These are phyloP conservation scores for Helianthus tuberosus DNA, from an alignment of 129 eudicot genomes.

Conservation along the genomic window DNA sequence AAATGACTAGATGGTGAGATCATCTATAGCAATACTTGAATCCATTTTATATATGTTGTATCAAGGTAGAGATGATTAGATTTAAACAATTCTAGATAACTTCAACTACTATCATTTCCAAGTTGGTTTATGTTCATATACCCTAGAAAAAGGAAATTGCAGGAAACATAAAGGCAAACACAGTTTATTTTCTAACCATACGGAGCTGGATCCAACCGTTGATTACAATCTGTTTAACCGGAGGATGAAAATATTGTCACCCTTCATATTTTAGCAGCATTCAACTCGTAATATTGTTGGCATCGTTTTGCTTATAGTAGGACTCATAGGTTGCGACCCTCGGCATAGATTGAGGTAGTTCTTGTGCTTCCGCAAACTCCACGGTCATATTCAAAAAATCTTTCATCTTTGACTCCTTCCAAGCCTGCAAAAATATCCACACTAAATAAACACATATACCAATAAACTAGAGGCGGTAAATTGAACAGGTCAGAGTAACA, in stretches of 20 bases:
- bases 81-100: neutral
- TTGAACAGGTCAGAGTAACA: neutral
- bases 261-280: neutral
- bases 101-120: neutral
- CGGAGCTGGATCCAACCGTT: neutral
- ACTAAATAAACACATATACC: neutral
- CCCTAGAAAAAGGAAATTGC: neutral
- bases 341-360: slow-evolving; percentile 62
- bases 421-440: slow-evolving; percentile 47
- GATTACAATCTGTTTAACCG: neutral
- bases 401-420: slow-evolving; percentile 71
- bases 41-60: too few relatives aligned
- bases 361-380: slow-evolving; percentile 71
- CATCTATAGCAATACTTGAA: too few relatives aligned
- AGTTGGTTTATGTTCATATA: neutral
- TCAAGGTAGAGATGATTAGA: neutral
- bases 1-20: too few relatives aligned
- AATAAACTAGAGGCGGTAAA: neutral
- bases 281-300: slow-evolving; percentile 16
- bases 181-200: slow-evolving; percentile 9
- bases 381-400: slow-evolving; percentile 75
- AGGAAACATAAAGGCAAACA: neutral
- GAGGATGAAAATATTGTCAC: neutral
- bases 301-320: slow-evolving; percentile 52
- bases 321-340: slow-evolving; percentile 78